Conservation (phyloP, 2,329 filamentous ascomycete genomes). For the Beauveria caledonica region DNA sequence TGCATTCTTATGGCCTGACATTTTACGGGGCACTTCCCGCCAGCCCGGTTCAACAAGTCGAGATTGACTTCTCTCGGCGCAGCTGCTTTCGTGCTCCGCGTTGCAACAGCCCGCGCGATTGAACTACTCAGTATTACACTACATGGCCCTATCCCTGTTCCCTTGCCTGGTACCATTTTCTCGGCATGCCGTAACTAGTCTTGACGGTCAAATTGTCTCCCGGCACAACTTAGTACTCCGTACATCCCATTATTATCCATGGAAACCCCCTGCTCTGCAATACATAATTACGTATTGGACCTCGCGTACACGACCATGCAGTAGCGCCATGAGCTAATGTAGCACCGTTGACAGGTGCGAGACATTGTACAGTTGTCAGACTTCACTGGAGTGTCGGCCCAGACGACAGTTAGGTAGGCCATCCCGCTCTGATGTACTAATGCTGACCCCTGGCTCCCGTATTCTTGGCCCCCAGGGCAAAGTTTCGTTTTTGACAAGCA, state of each 20-base stretch:
- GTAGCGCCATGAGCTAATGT: constrained; percentile 9
- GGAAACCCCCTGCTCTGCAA: not conserved
- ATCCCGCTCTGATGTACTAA: not conserved
- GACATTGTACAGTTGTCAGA: not conserved
- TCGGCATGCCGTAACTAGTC: not conserved
- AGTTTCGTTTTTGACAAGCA: not conserved
- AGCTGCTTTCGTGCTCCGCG: not conserved
- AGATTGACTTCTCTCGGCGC: not conserved
- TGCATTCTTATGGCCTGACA: not conserved
- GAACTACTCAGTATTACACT: not conserved
- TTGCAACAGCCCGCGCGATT: not conserved
- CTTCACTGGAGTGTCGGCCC: not conserved
- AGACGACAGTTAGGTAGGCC: not conserved
- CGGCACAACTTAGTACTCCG: too few species aligned
- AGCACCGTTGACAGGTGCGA: constrained; percentile 8
- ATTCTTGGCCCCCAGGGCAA: not conserved
- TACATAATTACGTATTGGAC: not conserved
- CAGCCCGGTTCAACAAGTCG: not conserved
- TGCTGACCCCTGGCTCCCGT: not conserved
- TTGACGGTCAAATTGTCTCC: not conserved
- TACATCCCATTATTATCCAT: not conserved
- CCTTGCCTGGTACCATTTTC: not conserved
- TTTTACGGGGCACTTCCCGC: constrained; percentile 4
- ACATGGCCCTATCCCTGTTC: not conserved
- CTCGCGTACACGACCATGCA: not conserved